These are phyloP conservation scores for Dinochytrium kinnereticum DNA, from an alignment of 371 early-diverging fungal species.

Conservation along the genomic window DNA sequence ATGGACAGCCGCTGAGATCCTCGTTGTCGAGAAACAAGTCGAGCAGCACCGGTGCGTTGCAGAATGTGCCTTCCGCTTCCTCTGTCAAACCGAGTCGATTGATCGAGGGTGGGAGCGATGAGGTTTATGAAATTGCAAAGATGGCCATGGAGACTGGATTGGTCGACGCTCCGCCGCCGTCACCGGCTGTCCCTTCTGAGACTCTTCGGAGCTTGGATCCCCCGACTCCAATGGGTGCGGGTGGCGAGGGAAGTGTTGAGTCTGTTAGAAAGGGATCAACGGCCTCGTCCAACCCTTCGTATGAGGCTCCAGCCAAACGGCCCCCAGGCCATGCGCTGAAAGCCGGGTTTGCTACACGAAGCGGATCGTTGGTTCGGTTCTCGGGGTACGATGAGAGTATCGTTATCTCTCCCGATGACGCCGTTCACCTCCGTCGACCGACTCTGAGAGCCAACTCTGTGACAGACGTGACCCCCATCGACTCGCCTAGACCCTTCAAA, in stretches of 20 bases:
- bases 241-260: not conserved
- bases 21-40: not conserved
- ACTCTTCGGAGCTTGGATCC: not conserved
- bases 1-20: constrained; percentile 9
- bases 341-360: constrained; percentile 7
- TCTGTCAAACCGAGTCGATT: not conserved
- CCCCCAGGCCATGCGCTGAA: not conserved
- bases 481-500: too few relatives aligned
- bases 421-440: not conserved
- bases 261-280: not conserved
- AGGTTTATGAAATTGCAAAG: not conserved
- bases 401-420: constrained; percentile 2
- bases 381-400: not conserved
- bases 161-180: not conserved
- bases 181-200: not conserved
- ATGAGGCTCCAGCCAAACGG: not conserved
- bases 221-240: too few relatives aligned
- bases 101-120: not conserved
- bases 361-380: constrained; percentile 8
- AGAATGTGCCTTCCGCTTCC: not conserved
- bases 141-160: not conserved
- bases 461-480: not conserved
- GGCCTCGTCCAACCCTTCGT: not conserved
- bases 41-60: not conserved
- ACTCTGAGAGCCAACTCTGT: not conserved